Evolutionary conservation across 805 yeast genomes (phyloP).

Genomic region (Cyberlindnera nakhonratchasimensis): DNA sequence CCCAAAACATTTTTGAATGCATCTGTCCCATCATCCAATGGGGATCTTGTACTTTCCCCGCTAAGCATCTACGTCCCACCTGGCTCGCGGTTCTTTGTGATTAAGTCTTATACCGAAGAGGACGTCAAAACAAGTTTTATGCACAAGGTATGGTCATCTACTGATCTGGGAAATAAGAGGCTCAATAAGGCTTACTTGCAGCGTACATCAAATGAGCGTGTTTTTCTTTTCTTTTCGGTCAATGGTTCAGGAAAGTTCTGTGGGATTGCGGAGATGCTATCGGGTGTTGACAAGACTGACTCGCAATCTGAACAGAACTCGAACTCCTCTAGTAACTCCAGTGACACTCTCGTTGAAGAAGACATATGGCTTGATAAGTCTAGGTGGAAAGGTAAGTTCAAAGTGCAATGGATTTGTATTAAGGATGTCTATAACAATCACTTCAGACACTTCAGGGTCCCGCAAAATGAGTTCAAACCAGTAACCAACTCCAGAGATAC

Average conservation of each 20-base stretch:
- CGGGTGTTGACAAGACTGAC: slow-evolving; percentile 27
- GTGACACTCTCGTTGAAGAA: slow-evolving; percentile 10
- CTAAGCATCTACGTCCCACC: slow-evolving; percentile 27
- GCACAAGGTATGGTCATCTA: slow-evolving; percentile 57
- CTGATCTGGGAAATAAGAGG: slow-evolving; percentile 52
- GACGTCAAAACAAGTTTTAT: slow-evolving; percentile 49
- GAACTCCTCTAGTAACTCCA: not conserved
- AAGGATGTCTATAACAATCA: slow-evolving; percentile 48
- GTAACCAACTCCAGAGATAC: slow-evolving; percentile 61
- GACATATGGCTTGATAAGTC: slow-evolving; percentile 44
- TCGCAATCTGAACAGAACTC: not conserved
- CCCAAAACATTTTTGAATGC: not conserved
- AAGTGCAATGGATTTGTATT: slow-evolving; percentile 49
- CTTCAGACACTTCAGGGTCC: slow-evolving; percentile 41
- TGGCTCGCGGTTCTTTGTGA: slow-evolving; percentile 43
- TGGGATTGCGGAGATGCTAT: slow-evolving; percentile 54
- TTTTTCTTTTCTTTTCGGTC: slow-evolving; percentile 54
- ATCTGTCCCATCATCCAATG: not conserved
- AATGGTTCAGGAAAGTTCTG: slow-evolving; percentile 56
- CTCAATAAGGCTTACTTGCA: slow-evolving; percentile 40
- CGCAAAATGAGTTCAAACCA: slow-evolving; percentile 45
- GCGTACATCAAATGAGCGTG: slow-evolving; percentile 26
- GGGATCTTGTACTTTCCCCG: slow-evolving; percentile 17
- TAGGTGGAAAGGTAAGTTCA: slow-evolving; percentile 51
- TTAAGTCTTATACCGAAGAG: slow-evolving; percentile 47